Base-by-base conservation (phyloP, 2,329 filamentous ascomycete genomes). In the Aspergillus ochraceoroseus region DNA sequence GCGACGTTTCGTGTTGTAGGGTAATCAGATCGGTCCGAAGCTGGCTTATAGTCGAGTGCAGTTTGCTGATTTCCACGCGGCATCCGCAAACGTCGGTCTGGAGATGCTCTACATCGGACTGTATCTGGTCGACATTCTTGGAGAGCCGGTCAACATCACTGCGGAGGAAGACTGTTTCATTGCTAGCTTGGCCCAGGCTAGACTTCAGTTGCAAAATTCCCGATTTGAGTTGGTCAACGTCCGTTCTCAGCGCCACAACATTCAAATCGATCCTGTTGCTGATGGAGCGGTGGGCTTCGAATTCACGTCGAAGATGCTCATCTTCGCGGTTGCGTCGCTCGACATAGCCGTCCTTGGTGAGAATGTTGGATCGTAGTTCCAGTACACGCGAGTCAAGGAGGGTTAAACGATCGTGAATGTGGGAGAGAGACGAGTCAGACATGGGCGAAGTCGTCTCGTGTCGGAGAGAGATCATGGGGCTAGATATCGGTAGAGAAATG, bases 291-390 rank as follows among this genome's bases (percentile, higher is more conserved):
- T 65, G 55, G 33, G 53, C 49, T 38, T 65, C 59, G 23, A 67
- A 66, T 39, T 67, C 64, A 5, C 62, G 62, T 28, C 61, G 59
- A 22, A 67, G 56, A 29, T 62, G 58, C 7, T 64, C 55, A 44
- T 67, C 64, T 51, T 67, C 62, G 11, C 60, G 57, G 44, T 65
- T 66, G 2, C 63, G 55, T 38, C 63, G 58, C 34, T 66, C 63
- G 31, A 60, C 52, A 49, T 67, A 67, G 17, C 52, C 56, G 32
- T 67, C 62, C 41, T 63, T 64, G 14, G 64, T 66, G 19, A 67
- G 41, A n/a, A 64, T 52, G 17, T 52, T 57, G 9, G 62, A 57
- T 19, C 61, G 61, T n/a, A 67, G 52, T 12, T 66, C 63, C 18
- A 58, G 50, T 5, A 67, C 50, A 33, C 58, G 61, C 3, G 64